phyloP scores from a whole-genome alignment of 768 basidiomycete species.

The Lyophyllum shimeji region DNA sequence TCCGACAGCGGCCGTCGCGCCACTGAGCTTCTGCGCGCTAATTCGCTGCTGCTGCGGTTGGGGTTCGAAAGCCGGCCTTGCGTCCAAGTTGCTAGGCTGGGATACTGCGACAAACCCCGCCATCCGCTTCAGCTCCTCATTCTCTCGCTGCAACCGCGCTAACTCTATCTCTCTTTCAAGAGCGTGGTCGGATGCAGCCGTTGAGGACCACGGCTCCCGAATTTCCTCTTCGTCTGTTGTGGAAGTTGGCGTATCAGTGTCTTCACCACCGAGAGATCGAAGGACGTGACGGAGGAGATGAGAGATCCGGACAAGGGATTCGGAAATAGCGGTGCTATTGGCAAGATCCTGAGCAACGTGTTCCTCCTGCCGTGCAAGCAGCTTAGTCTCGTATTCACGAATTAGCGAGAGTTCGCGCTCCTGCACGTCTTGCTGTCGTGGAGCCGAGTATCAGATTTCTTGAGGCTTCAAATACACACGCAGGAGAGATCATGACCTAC shows the following conservation, averaged over 20 bases:
- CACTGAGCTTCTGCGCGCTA: conserved; percentile 19
- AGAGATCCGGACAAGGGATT: conserved; percentile 70
- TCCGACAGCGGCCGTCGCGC: conserved; percentile 27
- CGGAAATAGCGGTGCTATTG: conserved; percentile 63
- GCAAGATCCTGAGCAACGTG: conserved; percentile 57
- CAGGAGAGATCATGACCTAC: conserved; percentile 47
- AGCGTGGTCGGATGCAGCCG: conserved; percentile 62
- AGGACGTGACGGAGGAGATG: conserved; percentile 67
- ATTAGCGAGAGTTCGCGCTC: conserved; percentile 88
- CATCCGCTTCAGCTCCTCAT: conserved; percentile 75
- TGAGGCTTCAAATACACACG: conserved; percentile 3
- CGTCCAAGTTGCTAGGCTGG: conserved; percentile 21
- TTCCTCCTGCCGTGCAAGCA: conserved; percentile 76
- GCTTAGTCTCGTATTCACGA: conserved; percentile 85
- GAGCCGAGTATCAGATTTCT: conserved; percentile 6
- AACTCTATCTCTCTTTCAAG: conserved; percentile 92
- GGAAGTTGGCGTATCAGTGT: conserved; percentile 28
- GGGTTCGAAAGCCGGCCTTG: conserved; percentile 18
- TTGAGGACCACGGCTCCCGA: conserved; percentile 38
- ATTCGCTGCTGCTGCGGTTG: conserved; percentile 22
- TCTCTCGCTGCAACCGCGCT: conserved; percentile 83
- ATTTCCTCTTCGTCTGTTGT: conserved; percentile 33
- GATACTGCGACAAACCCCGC: conserved; percentile 46
- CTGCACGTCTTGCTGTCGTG: conserved; percentile 90
- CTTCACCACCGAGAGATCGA: conserved; percentile 70